phyloP scores from a whole-genome alignment of 2,329 filamentous ascomycete genomes.

The Sporothrix pallida region DNA sequence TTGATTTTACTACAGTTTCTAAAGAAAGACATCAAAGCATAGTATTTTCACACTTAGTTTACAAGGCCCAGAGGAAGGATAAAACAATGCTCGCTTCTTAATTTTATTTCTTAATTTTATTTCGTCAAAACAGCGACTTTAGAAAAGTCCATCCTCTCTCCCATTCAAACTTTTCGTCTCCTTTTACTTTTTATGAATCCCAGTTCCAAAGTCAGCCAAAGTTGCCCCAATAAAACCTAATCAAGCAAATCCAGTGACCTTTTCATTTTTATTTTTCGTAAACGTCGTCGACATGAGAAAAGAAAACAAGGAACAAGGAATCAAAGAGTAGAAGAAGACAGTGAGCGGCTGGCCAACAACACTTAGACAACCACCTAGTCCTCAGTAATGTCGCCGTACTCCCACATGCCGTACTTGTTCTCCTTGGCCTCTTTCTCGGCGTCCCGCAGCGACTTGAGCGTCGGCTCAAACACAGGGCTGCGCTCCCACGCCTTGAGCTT shows the following conservation, averaged over 20 bases:
- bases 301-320: background rate
- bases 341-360: too few relatives aligned
- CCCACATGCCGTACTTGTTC: constrained; percentile 88
- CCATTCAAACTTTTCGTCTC: background rate
- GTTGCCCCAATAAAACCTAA: background rate
- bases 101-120: background rate
- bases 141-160: background rate
- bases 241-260: background rate
- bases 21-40: too few relatives aligned
- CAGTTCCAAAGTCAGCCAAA: background rate
- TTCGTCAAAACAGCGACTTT: background rate
- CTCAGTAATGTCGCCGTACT: constrained; percentile 96
- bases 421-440: constrained; percentile 80
- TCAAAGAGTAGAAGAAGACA: too few relatives aligned
- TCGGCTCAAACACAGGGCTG: constrained; percentile 68
- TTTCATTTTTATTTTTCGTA: too few relatives aligned
- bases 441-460: constrained; percentile 73
- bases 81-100: background rate
- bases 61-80: background rate
- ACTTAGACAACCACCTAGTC: constrained; percentile 59
- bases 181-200: background rate
- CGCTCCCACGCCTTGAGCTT: constrained; percentile 94
- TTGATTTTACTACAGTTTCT: background rate
- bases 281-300: too few relatives aligned
- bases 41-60: background rate